Percentiles rank a stretch among this genome's conserved stretches.
phyloP scores from a whole-genome alignment of 2,329 filamentous ascomycete species.

The Balansia obtecta region DNA sequence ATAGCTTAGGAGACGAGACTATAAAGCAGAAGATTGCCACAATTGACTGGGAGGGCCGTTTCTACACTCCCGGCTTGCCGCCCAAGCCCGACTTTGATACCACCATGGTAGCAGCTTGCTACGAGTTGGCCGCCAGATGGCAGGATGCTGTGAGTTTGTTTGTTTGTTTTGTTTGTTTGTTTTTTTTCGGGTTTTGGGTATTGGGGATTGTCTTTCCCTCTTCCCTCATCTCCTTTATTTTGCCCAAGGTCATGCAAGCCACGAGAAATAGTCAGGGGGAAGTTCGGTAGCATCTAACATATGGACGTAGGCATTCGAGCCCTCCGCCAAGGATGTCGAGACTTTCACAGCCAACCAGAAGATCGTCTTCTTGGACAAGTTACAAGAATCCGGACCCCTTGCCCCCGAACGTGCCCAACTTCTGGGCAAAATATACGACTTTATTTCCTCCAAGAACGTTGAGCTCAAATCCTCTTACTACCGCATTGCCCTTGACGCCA shows the following conservation, averaged over 20 bases:
- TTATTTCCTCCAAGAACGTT: conserved; percentile 66
- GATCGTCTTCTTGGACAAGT: conserved; percentile 75
- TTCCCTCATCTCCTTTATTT: background rate
- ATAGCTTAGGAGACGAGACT: conserved; percentile 46
- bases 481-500: conserved; percentile 63
- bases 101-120: conserved; percentile 72
- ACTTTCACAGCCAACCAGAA: conserved; percentile 76
- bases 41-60: conserved; percentile 83
- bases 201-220: conserved; percentile 17
- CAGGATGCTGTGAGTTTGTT: conserved; percentile 37
- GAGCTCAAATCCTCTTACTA: conserved; percentile 77
- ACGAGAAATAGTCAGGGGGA: background rate
- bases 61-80: conserved; percentile 79
- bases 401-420: conserved; percentile 51
- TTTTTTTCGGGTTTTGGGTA: too few species aligned
- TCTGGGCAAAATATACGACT: conserved; percentile 65
- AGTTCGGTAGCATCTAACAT: conserved; percentile 14
- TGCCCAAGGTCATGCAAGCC: too few species aligned
- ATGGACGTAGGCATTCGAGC: conserved; percentile 41
- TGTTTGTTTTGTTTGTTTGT: background rate
- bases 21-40: conserved; percentile 51
- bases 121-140: conserved; percentile 74
- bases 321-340: conserved; percentile 54
- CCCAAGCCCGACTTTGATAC: conserved; percentile 89
- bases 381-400: conserved; percentile 55